These are phyloP conservation scores for Ziziphus jujuba DNA, from an alignment of 306 rosid genomes.

Conservation along the genomic window DNA sequence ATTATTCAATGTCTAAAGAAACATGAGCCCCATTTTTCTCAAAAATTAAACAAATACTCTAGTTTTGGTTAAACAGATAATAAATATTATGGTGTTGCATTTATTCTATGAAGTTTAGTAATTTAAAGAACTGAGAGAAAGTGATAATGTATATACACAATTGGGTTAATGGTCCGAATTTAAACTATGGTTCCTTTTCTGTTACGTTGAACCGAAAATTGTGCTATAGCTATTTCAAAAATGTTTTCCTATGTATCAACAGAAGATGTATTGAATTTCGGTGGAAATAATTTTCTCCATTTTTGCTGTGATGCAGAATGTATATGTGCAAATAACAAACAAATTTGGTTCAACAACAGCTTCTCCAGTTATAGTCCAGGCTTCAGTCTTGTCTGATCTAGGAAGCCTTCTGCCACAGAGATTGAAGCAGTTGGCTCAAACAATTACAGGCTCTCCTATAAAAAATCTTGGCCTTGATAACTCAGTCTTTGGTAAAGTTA, in stretches of 20 bases:
- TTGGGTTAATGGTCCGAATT: background rate
- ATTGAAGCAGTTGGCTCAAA: slow-evolving; percentile 68
- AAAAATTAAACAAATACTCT: too few species aligned
- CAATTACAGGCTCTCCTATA: slow-evolving; percentile 44
- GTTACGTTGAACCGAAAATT: background rate
- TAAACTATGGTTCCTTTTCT: background rate
- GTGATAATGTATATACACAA: background rate
- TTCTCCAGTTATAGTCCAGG: slow-evolving; percentile 65
- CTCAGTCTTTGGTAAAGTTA: slow-evolving; percentile 72
- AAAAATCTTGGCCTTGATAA: slow-evolving; percentile 82
- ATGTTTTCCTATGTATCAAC: background rate
- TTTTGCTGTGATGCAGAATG: slow-evolving; percentile 51
- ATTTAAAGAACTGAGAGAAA: background rate
- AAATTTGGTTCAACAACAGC: slow-evolving; percentile 59
- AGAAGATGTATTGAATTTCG: background rate
- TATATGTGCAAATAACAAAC: slow-evolving; percentile 71
- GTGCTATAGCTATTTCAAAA: background rate
- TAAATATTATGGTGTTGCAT: background rate
- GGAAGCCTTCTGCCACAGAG: slow-evolving; percentile 65
- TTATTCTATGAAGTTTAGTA: background rate
- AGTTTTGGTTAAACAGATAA: too few species aligned
- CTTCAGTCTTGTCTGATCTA: slow-evolving; percentile 49
- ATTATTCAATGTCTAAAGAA: too few species aligned
- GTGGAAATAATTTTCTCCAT: background rate
- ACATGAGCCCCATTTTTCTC: too few species aligned